Evolutionary conservation across 192 early-diverging fungal species (phyloP).

Genomic region (Haplosporangium gracile): DNA sequence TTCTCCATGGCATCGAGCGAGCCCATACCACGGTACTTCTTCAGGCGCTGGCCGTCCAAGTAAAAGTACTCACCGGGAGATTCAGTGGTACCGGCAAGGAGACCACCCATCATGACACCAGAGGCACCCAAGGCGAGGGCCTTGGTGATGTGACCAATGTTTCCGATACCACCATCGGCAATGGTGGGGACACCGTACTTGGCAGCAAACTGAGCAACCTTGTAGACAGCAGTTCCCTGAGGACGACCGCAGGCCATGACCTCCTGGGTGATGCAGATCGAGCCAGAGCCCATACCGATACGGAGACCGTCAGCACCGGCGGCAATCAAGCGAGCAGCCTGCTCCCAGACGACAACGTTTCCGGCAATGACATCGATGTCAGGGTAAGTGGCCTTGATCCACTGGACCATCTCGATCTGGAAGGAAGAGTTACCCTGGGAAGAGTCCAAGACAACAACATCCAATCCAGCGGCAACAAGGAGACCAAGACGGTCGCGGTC

Average conservation of each 20-base stretch:
- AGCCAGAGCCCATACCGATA: slow-evolving; percentile 98
- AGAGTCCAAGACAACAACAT: slow-evolving; percentile 97
- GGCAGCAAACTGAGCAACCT: slow-evolving; percentile 93
- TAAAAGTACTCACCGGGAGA: slow-evolving; percentile 99
- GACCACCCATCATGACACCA: slow-evolving; percentile 99
- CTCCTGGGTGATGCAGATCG: slow-evolving; percentile 98
- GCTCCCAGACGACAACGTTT: slow-evolving; percentile 97
- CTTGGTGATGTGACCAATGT: slow-evolving; percentile 98
- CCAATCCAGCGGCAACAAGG: slow-evolving; percentile 95
- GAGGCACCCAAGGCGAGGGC: slow-evolving; percentile 94
- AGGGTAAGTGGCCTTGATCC: slow-evolving; percentile 89
- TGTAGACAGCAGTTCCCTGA: slow-evolving; percentile 96
- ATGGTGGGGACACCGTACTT: slow-evolving; percentile 96
- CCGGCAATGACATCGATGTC: slow-evolving; percentile 91
- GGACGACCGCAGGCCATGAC: slow-evolving; percentile 99
- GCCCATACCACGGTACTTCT: slow-evolving; percentile 99
- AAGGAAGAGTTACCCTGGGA: slow-evolving; percentile 94
- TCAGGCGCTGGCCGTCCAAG: slow-evolving; percentile 96
- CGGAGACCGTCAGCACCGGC: slow-evolving; percentile 96
- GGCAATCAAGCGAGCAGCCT: slow-evolving; percentile 90
- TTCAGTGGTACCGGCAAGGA: slow-evolving; percentile 96
- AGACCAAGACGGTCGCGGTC: slow-evolving; percentile 86
- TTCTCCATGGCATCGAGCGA: slow-evolving; percentile 97
- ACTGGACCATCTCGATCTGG: slow-evolving; percentile 97
- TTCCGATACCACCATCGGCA: slow-evolving; percentile 97